Evolutionary conservation across 345 rosid species (phyloP).

Genomic region (Raphanus raphanistrum): DNA sequence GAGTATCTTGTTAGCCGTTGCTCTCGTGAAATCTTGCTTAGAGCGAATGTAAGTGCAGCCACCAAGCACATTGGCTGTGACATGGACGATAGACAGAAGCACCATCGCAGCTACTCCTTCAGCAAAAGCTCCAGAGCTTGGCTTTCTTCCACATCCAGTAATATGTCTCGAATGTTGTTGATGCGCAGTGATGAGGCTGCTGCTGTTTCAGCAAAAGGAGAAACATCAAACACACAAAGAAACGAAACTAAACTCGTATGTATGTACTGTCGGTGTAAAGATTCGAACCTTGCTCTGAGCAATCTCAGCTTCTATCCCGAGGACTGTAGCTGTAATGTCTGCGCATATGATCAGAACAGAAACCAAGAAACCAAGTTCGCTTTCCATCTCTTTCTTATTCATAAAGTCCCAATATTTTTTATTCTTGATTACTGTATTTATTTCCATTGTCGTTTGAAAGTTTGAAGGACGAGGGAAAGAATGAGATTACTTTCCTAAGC

Average conservation of each 20-base stretch:
- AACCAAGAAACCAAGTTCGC: conserved; percentile 39
- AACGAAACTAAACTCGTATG: background rate
- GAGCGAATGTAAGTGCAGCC: conserved; percentile 72
- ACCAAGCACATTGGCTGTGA: conserved; percentile 57
- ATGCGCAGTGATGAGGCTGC: conserved; percentile 50
- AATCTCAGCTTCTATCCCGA: conserved; percentile 43
- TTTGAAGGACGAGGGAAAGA: conserved; percentile 17
- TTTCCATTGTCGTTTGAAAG: conserved; percentile 14
- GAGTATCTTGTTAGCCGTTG: conserved; percentile 67
- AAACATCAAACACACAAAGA: conserved; percentile 16
- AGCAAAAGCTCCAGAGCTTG: conserved; percentile 67
- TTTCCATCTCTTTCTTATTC: conserved; percentile 30
- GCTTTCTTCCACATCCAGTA: conserved; percentile 66
- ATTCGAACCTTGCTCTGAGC: conserved; percentile 39
- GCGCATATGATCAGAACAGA: conserved; percentile 41
- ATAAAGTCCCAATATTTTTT: background rate
- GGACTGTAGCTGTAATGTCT: conserved; percentile 41
- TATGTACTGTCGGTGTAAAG: background rate
- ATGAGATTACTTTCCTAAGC: conserved; percentile 36
- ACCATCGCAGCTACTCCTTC: conserved; percentile 72
- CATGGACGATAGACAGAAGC: conserved; percentile 62
- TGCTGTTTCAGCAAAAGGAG: conserved; percentile 2
- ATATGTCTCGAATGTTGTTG: conserved; percentile 57
- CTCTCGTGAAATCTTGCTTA: conserved; percentile 45
- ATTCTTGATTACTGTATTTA: conserved; percentile 21